Conservation (phyloP, 139 green algal genomes). For the Ulvella scutata region DNA sequence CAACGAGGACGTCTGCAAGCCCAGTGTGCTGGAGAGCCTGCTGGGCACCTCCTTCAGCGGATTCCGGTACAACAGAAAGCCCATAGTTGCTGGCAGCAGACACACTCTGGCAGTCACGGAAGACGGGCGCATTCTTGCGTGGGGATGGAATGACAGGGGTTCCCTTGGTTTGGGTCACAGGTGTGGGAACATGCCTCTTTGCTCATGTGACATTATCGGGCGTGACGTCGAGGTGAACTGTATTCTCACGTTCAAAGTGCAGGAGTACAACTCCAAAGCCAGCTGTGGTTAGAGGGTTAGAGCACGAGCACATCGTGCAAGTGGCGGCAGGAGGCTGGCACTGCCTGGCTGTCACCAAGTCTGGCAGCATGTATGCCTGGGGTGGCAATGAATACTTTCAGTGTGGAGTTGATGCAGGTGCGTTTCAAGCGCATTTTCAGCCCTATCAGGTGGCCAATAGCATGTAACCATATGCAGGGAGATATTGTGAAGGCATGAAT, state of each 20-base stretch:
- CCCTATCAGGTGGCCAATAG: no score
- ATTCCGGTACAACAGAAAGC: conserved; percentile 6
- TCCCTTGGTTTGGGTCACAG: conserved; percentile 66
- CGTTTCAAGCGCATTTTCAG: background rate
- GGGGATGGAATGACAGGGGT: conserved; percentile 73
- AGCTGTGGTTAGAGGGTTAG: background rate
- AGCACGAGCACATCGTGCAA: conserved; percentile 26
- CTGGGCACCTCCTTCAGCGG: conserved; percentile 48
- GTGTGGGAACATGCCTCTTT: no score
- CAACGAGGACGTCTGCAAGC: conserved; percentile 14
- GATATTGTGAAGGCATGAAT: conserved; percentile 3
- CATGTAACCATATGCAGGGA: no score
- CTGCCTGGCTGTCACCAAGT: conserved; percentile 49
- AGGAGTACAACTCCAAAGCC: background rate
- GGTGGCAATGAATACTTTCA: conserved; percentile 90
- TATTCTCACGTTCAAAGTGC: no score
- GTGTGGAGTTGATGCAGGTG: conserved; percentile 22
- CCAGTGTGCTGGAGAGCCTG: conserved; percentile 63
- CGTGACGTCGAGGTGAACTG: background rate
- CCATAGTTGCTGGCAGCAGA: conserved; percentile 37
- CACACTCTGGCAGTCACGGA: conserved; percentile 58
- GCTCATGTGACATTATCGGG: no score
- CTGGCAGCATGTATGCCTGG: conserved; percentile 36
- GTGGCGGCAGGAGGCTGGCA: conserved; percentile 86
- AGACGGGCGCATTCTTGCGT: conserved; percentile 37